Base-by-base conservation (phyloP, 139 green algal genomes). In the Ettlia oleoabundans region DNA sequence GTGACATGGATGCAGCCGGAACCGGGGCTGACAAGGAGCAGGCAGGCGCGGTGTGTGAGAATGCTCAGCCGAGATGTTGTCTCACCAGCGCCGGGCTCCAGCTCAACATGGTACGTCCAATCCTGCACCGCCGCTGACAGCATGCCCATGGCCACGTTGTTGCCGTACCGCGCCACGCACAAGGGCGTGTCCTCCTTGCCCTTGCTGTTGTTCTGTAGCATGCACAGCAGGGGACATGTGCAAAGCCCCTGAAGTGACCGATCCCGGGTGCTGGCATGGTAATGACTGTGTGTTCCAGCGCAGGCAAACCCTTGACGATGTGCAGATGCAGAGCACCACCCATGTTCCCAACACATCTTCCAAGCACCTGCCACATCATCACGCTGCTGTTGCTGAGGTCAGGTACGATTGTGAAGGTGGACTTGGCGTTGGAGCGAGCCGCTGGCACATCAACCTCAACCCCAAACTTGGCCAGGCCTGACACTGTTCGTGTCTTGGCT, bases 131-230 rank as follows among this genome's bases (percentile, higher is more conserved):
- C 28, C 18, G 70, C 42, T 4, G 42, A 64, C 13, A 77, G 41
- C 70, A 37, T 41, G 28, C 70, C 70, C 42, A 77, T 77, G 26
- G 52, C 70, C 28, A 77, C 70, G 30, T 22, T 64, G n/a, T 33
- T 9, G 2, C 70, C 70, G 33, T 42, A 77, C 4, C 28, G 24
- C 8, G 70, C 70, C 0, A 63, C 70, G 19, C 70, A 77, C 70
- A 77, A 21, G 13, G 35, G 70, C 13, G 3, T 37, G 8, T 77
- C 70, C n/a, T 40, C 15, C 70, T 77, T 77, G 70, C 30, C 42
- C n/a, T 77, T 77, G 19, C 68, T 41, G 28, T 47, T 76, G 9
- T 63, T 37, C 70, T 77, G 70, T 19, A 32, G 65, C 69, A 76
- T 33, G 18, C 1, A 32, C 19, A 35, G 65, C 35, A 72, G 9